Evolutionary conservation across 192 early-diverging fungal species (phyloP).

Genomic region (Gryganskiella cystojenkinii): DNA sequence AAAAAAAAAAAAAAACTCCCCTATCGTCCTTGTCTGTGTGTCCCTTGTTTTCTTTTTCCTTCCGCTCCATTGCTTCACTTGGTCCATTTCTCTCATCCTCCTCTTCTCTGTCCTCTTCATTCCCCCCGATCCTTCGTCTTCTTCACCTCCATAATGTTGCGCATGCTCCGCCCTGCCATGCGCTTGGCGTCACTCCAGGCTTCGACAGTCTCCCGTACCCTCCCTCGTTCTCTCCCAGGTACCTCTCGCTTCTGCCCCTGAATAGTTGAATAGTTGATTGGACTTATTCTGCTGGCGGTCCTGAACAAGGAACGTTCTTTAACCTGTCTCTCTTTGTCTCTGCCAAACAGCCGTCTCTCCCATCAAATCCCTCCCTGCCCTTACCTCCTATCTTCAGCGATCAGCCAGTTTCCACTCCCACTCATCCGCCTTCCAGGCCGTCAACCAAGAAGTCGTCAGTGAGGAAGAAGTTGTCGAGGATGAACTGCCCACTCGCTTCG

Average conservation of each 20-base stretch:
- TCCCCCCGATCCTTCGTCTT: neutral
- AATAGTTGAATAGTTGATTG: neutral
- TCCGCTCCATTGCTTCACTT: neutral
- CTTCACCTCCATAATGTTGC: neutral
- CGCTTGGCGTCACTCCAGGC: conserved; percentile 9
- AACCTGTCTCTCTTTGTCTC: neutral
- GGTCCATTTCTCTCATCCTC: neutral
- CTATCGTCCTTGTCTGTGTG: neutral
- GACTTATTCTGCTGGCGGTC: neutral
- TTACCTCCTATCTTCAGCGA: conserved; percentile 33
- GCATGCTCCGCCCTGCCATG: conserved; percentile 35
- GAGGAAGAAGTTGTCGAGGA: conserved; percentile 29
- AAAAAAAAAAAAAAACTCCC: neutral
- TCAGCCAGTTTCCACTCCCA: conserved; percentile 25
- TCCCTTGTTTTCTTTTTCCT: neutral
- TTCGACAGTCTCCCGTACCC: conserved; percentile 5
- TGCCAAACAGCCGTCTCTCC: conserved; percentile 8
- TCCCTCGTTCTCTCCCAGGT: conserved; percentile 21
- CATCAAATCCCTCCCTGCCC: conserved; percentile 29
- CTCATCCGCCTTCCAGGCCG: conserved; percentile 16
- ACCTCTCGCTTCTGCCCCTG: conserved; percentile 10
- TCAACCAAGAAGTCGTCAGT: conserved; percentile 6
- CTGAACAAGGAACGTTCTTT: neutral
- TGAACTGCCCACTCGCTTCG: conserved; percentile 66
- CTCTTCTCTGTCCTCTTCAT: neutral